Conservation (phyloP, 2,329 filamentous ascomycete genomes). For the Pestalotiopsis sp. region DNA sequence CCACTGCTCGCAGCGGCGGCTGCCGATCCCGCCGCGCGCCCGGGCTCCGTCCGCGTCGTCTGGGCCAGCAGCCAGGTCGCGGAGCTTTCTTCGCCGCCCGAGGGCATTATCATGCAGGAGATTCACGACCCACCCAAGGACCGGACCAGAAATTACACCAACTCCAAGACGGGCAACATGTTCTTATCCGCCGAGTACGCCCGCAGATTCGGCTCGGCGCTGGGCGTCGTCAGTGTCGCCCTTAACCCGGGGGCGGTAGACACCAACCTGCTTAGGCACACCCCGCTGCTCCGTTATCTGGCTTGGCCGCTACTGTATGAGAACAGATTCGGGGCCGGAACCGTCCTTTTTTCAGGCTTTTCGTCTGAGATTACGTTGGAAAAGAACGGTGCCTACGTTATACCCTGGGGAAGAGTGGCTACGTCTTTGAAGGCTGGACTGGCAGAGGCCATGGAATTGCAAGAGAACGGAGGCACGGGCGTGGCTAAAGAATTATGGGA, state of each 20-base stretch:
- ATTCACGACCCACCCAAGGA: background rate
- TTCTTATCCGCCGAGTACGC: background rate
- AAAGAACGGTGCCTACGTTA: background rate
- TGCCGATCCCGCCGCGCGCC: background rate
- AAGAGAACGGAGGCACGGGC: background rate
- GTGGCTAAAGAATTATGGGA: background rate
- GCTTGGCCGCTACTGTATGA: background rate
- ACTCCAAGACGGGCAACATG: background rate
- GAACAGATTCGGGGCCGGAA: background rate
- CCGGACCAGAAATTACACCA: background rate
- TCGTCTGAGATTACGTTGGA: background rate
- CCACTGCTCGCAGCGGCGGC: slow-evolving; percentile 15
- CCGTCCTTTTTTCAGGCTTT: background rate
- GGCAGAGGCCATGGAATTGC: background rate
- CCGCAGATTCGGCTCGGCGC: background rate
- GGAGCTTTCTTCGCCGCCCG: background rate
- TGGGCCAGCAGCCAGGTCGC: background rate
- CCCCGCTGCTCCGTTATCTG: background rate
- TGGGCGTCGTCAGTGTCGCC: background rate
- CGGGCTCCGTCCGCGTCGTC: background rate
- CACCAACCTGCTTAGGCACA: background rate
- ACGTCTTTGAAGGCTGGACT: background rate
- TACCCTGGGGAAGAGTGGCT: background rate
- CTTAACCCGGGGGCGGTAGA: background rate
- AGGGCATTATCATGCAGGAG: background rate